Percentiles rank a stretch among this genome's conserved stretches.
These are phyloP conservation scores for Seiridium unicorne DNA, from an alignment of 2,329 filamentous ascomycete species.

Conservation along the genomic window DNA sequence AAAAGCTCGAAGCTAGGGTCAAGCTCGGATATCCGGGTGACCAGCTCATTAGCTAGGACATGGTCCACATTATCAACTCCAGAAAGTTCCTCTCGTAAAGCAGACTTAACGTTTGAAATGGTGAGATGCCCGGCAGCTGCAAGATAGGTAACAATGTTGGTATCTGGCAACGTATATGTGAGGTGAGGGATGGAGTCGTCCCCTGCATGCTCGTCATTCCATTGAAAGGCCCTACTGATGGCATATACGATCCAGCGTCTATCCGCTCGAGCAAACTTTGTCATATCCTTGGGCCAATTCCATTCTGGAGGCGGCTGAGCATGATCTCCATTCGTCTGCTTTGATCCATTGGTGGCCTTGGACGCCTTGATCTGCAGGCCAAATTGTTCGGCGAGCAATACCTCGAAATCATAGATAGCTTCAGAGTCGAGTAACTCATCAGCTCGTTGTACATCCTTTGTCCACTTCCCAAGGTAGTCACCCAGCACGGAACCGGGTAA, in stretches of 20 bases:
- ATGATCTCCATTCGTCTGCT: conserved; percentile 16
- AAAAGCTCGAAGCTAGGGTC: conserved; percentile 69
- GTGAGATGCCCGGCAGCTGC: conserved; percentile 60
- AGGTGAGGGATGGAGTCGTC: conserved; percentile 39
- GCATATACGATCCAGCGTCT: conserved; percentile 64
- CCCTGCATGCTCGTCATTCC: conserved; percentile 44
- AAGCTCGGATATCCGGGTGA: conserved; percentile 60
- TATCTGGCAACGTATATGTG: conserved; percentile 45
- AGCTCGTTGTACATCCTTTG: conserved; percentile 42
- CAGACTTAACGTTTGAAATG: conserved; percentile 55
- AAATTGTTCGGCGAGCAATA: conserved; percentile 47
- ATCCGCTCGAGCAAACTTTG: conserved; percentile 55
- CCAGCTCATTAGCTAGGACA: conserved; percentile 59
- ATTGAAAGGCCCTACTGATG: conserved; percentile 60
- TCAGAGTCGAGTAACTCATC: conserved; percentile 45
- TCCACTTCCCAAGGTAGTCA: conserved; percentile 45
- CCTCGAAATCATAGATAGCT: conserved; percentile 49
- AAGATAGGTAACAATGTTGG: conserved; percentile 57
- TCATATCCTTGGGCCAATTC: conserved; percentile 44
- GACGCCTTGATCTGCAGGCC: conserved; percentile 35
- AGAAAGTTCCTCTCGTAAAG: conserved; percentile 49
- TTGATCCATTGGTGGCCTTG: conserved; percentile 16
- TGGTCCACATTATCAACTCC: conserved; percentile 41
- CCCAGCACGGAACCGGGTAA: conserved; percentile 50
- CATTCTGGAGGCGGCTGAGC: conserved; percentile 40